phyloP scores from a whole-genome alignment of 768 basidiomycete genomes.

The Suillus brevipes region DNA sequence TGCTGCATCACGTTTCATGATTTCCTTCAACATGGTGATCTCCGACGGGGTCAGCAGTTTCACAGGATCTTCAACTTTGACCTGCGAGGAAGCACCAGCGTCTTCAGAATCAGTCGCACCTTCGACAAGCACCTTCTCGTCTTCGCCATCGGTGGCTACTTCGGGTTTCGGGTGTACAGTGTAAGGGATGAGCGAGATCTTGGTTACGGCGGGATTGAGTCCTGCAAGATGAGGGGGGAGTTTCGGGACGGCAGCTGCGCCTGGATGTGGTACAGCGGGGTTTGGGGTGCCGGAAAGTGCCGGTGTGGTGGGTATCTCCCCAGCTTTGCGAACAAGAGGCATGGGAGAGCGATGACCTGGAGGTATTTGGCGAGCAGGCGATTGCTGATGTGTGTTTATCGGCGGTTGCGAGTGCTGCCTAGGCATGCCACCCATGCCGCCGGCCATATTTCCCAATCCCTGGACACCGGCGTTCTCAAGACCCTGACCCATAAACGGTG shows the following conservation, averaged over 20 bases:
- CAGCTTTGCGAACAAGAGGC: slow-evolving; percentile 21
- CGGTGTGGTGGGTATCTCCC: slow-evolving; percentile 16
- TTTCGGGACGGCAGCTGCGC: slow-evolving; percentile 29
- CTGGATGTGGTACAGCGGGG: slow-evolving; percentile 25
- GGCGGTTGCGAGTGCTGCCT: slow-evolving; percentile 29
- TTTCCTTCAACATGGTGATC: slow-evolving; percentile 32
- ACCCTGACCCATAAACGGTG: slow-evolving; percentile 21
- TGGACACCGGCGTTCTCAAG: slow-evolving; percentile 19
- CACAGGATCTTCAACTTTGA: slow-evolving; percentile 26
- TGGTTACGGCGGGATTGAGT: slow-evolving; percentile 34
- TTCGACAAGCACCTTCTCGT: slow-evolving; percentile 23
- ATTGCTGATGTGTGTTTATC: slow-evolving; percentile 22
- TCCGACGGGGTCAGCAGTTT: slow-evolving; percentile 33
- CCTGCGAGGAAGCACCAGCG: slow-evolving; percentile 7
- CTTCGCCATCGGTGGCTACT: slow-evolving; percentile 23
- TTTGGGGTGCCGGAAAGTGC: slow-evolving; percentile 16
- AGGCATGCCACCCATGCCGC: slow-evolving; percentile 14
- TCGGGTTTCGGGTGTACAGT: slow-evolving; percentile 19
- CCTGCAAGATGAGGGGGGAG: slow-evolving; percentile 34
- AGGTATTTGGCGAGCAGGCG: slow-evolving; percentile 22
- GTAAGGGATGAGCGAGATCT: slow-evolving; percentile 30
- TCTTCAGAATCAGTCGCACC: slow-evolving; percentile 21
- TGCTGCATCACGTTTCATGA: slow-evolving; percentile 39
- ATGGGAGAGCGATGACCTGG: slow-evolving; percentile 24
- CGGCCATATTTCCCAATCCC: slow-evolving; percentile 12